Conservation (phyloP, 805 yeast genomes). For the Lachancea mirantina region DNA sequence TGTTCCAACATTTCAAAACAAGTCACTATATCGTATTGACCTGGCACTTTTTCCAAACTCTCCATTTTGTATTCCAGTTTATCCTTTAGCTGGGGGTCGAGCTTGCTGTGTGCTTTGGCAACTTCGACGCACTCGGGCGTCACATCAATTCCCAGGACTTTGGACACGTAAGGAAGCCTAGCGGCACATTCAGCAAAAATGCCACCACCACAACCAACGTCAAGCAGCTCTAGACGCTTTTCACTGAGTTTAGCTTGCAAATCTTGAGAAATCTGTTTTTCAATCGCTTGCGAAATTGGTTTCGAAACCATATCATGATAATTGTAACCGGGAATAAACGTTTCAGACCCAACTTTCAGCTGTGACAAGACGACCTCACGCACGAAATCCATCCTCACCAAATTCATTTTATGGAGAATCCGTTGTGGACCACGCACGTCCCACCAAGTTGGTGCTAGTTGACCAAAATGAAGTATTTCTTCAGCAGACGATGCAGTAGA, state of each 20-base stretch:
- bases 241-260: slow-evolving; percentile 23
- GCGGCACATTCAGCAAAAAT: slow-evolving; percentile 82
- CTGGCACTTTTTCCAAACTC: slow-evolving; percentile 52
- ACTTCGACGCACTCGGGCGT: slow-evolving; percentile 76
- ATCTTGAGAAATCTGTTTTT: slow-evolving; percentile 43
- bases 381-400: slow-evolving; percentile 81
- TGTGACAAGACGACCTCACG: slow-evolving; percentile 44
- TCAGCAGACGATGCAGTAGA: slow-evolving; percentile 30
- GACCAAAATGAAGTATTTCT: slow-evolving; percentile 76
- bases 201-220: slow-evolving; percentile 99
- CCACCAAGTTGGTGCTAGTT: slow-evolving; percentile 97
- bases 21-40: slow-evolving; percentile 68
- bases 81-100: slow-evolving; percentile 55
- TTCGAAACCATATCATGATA: slow-evolving; percentile 54
- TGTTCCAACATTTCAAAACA: slow-evolving; percentile 95
- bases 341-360: slow-evolving; percentile 30
- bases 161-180: slow-evolving; percentile 52
- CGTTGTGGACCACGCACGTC: slow-evolving; percentile 89
- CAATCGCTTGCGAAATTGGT: slow-evolving; percentile 44
- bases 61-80: slow-evolving; percentile 55
- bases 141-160: slow-evolving; percentile 78
- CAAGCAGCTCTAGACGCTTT: slow-evolving; percentile 50
- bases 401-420: slow-evolving; percentile 89
- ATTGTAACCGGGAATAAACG: slow-evolving; percentile 75
- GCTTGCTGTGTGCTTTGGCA: slow-evolving; percentile 58